Base-by-base conservation (phyloP, 2,329 filamentous ascomycete genomes). In the Claviceps sp. region DNA sequence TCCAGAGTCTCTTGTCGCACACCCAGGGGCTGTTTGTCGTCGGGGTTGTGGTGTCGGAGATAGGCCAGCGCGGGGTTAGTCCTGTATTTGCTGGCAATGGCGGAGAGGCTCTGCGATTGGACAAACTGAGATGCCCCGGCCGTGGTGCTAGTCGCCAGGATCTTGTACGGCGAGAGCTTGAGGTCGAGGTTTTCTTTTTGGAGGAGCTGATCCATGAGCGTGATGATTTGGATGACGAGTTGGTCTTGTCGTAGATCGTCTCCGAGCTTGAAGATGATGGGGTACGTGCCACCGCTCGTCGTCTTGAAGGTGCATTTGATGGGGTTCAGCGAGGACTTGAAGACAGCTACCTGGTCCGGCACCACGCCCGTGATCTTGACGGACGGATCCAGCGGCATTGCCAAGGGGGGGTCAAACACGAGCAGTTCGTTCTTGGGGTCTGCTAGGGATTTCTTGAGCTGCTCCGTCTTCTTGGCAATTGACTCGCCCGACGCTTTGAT, bases 161-260 rank as follows among this genome's bases (percentile, higher is more conserved):
- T 96, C 60, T 91, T 91, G 72, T 98, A 98, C 0, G 93, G 93
- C 0, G 91, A 91, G 1, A 98, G 76, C 63, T 94, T 96, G 45
- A 98, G 77, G 63, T 98, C 93, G 9, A 98, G 75, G 55, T 98
- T 97, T 64, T 98, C 93, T 63, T 97, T 96, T 54, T 88, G 87
- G 4, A 98, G 77, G 1, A 98, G 79, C 54, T 91, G 87, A 62
- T 98, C 93, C 93, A 98, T 98, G 16, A 98, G 77, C 0, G 88
- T 95, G 65, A 98, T 96, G 62, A 97, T 97, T 62, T 82, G 93
- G 51, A 98, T 94, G 38, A 98, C 91, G 2, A 98, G 79, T 64
- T 98, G 93, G 63, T 98, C 93, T 68, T 98, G 93, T 14, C 93
- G 86, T 50, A 98, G 75, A 64, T 98, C 93, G 64, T 98, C 93